phyloP scores from a whole-genome alignment of 2,329 filamentous ascomycete species.

The Tolypocladium tundrense region DNA sequence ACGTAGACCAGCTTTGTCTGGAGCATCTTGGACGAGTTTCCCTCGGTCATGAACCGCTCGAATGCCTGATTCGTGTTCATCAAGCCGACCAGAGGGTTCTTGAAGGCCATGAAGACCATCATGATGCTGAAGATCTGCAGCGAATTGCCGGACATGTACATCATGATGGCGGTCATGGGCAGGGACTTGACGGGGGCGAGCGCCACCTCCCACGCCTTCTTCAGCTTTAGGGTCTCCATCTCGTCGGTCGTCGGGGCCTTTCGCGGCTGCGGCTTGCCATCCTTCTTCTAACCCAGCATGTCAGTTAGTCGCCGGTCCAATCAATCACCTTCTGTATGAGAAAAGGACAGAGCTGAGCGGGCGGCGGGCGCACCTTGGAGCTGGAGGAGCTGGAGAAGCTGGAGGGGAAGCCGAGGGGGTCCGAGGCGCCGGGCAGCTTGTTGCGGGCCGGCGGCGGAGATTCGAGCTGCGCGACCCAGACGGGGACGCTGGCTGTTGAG shows the following conservation, averaged over 20 bases:
- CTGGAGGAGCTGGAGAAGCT: constrained; percentile 26
- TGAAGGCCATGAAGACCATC: constrained; percentile 99
- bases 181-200: constrained; percentile 87
- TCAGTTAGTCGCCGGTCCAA: constrained; percentile 1
- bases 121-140: constrained; percentile 99
- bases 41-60: constrained; percentile 76
- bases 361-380: constrained; percentile 40
- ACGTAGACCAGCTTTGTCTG: constrained; percentile 84
- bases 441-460: constrained; percentile 55
- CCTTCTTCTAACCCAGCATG: constrained; percentile 40
- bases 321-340: no score
- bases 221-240: constrained; percentile 91
- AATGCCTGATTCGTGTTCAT: constrained; percentile 81
- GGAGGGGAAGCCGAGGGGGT: constrained; percentile 75
- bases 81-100: constrained; percentile 82
- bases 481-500: constrained; percentile 37
- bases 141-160: constrained; percentile 99
- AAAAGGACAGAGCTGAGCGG: not conserved
- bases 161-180: constrained; percentile 98
- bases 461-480: constrained; percentile 77
- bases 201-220: constrained; percentile 97
- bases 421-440: constrained; percentile 59
- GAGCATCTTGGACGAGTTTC: constrained; percentile 62
- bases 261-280: constrained; percentile 40
- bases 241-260: constrained; percentile 67